Evolutionary conservation across 306 rosid species (phyloP).

Genomic region (Lotus japonicus): DNA sequence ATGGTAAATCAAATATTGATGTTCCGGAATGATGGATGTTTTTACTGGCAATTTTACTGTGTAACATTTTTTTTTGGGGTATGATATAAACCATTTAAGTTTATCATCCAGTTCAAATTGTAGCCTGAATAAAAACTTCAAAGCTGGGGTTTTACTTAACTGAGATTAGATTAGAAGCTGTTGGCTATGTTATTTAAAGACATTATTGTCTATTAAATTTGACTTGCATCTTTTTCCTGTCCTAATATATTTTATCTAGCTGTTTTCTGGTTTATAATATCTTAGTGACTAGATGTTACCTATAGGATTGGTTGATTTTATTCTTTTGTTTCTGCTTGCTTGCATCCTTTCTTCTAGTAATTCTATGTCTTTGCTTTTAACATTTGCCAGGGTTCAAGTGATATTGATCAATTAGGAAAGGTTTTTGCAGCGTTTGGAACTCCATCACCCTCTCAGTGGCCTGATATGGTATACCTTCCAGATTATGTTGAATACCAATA

Average conservation of each 20-base stretch:
- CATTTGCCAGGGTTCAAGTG: conserved; percentile 76
- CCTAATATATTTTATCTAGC: background rate
- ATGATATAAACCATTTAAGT: background rate
- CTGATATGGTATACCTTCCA: conserved; percentile 75
- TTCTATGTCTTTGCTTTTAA: conserved; percentile 4
- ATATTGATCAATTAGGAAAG: conserved; percentile 95
- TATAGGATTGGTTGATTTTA: background rate
- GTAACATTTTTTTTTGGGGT: background rate
- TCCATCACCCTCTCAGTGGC: conserved; percentile 89
- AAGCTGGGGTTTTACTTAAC: background rate
- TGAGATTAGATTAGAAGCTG: conserved; percentile 5
- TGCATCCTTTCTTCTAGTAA: background rate
- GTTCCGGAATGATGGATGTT: background rate
- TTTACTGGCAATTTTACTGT: background rate
- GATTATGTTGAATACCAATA: conserved; percentile 81
- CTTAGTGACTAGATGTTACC: background rate
- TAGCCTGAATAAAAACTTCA: background rate
- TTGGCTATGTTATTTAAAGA: conserved; percentile 14
- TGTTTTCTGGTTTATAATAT: background rate
- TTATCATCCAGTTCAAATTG: no score
- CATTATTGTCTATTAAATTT: background rate
- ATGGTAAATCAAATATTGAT: background rate
- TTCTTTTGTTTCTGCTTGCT: background rate
- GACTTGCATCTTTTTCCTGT: background rate
- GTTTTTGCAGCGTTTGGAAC: conserved; percentile 93